These are phyloP conservation scores for Alternaria rosae DNA, from an alignment of 2,329 filamentous ascomycete species.

Conservation along the genomic window DNA sequence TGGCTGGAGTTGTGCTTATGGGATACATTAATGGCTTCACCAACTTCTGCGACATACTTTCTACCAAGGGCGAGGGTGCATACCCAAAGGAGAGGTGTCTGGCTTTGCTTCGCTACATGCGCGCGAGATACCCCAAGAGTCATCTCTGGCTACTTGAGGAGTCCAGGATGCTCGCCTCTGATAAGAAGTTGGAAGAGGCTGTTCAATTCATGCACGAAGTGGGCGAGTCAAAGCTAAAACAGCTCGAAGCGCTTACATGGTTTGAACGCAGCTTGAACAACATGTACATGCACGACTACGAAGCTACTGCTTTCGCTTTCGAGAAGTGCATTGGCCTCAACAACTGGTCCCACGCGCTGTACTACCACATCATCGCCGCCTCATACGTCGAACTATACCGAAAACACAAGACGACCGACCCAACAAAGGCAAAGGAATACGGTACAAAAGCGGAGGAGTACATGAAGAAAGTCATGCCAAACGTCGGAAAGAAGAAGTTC, in stretches of 20 bases:
- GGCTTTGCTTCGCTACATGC: slow-evolving; percentile 75
- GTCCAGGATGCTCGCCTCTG: slow-evolving; percentile 75
- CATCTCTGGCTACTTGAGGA: slow-evolving; percentile 90
- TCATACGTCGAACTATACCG: slow-evolving; percentile 86
- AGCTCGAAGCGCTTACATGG: slow-evolving; percentile 82
- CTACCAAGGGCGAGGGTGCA: slow-evolving; percentile 64
- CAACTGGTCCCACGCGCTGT: slow-evolving; percentile 88
- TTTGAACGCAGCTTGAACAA: slow-evolving; percentile 83
- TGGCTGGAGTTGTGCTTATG: slow-evolving; percentile 81
- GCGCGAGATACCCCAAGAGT: slow-evolving; percentile 78
- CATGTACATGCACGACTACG: slow-evolving; percentile 82
- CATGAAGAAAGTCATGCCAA: slow-evolving; percentile 73
- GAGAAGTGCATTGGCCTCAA: slow-evolving; percentile 65
- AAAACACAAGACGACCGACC: slow-evolving; percentile 53
- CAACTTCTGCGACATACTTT: slow-evolving; percentile 86
- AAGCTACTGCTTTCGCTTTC: slow-evolving; percentile 76
- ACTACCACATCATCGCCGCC: slow-evolving; percentile 85
- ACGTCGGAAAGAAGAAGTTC: slow-evolving; percentile 86
- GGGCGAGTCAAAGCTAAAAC: slow-evolving; percentile 77
- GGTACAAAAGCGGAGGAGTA: slow-evolving; percentile 67
- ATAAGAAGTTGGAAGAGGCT: slow-evolving; percentile 71
- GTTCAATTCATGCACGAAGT: slow-evolving; percentile 69
- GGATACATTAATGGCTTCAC: slow-evolving; percentile 89
- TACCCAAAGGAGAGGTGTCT: slow-evolving; percentile 75
- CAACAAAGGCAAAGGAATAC: slow-evolving; percentile 55